Evolutionary conservation across 169 alveolate genomes (phyloP), one percentile per base, ranked within the genome.

Genomic region (Theileria annulata): DNA sequence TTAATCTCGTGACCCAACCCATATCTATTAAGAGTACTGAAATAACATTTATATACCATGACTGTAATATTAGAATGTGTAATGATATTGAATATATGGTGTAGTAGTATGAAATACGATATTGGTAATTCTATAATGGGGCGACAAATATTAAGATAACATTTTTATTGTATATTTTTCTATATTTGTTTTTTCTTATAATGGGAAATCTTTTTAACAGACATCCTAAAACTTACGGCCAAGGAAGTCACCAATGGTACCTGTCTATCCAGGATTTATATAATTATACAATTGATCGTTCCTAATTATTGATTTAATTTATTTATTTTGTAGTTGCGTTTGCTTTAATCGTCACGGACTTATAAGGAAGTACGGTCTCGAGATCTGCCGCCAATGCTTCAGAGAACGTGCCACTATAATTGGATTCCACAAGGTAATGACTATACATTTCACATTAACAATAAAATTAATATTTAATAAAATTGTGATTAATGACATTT

Each of bases 321-420:
- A 27, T n/a, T 27, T 48, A 62, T 47, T 49, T 77, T 93, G 83
- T 90, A 97, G 99, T 96, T 97, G 99, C 81, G 99, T 98, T 77
- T 96, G 99, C 96, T 93, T 88, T 88, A 96, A 95, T 90, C 94
- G 96, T 70, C 98, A 97, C 92, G 99, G 99, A 75, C 93, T 98
- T 79, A 96, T 98, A 75, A 96, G 99, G 91, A 98, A 98, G 96
- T 97, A 98, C 94, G 97, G 96, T 79, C 90, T 98, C 78, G 93
- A 91, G 92, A 94, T 97, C 84, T 97, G 99, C 96, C 97, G 99
- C 88, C 99, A 98, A 92, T 97, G 99, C 94, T 98, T 98, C 96
- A 92, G 99, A 84, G 99, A 98, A 92, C 93, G 98, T 73, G 99
- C 99, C 73, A 92, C 93, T 79, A 93, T 92, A 64, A 96, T 98